phyloP scores from a whole-genome alignment of 352 stramenopile genomes.

The Globisporangium okanoganense region DNA sequence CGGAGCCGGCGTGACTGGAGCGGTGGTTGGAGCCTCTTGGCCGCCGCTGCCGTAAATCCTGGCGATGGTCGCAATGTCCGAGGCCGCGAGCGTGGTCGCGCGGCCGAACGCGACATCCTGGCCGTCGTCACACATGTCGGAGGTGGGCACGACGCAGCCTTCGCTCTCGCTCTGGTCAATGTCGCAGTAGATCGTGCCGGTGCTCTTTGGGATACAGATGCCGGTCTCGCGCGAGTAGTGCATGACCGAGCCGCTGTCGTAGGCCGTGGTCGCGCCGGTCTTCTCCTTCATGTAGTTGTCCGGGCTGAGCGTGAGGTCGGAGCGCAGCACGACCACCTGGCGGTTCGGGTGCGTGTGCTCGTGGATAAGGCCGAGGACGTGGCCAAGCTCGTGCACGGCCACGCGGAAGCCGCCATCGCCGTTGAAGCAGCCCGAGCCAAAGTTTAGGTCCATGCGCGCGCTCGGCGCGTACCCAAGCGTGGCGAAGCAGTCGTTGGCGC shows the following conservation, averaged over 20 bases:
- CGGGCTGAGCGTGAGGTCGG: conserved; percentile 34
- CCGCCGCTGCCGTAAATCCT: conserved; percentile 16
- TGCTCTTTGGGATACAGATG: conserved; percentile 33
- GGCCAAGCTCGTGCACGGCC: conserved; percentile 40
- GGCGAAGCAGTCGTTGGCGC: conserved; percentile 32
- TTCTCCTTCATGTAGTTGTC: conserved; percentile 49
- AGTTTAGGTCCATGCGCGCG: conserved; percentile 41
- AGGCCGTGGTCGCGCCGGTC: conserved; percentile 20
- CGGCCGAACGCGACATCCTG: conserved; percentile 11
- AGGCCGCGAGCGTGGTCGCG: conserved; percentile 10
- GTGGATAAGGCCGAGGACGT: conserved; percentile 41
- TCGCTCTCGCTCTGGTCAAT: conserved; percentile 29
- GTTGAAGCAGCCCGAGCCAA: conserved; percentile 35
- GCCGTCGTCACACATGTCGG: conserved; percentile 13
- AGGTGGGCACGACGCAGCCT: conserved; percentile 18
- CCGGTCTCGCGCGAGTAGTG: conserved; percentile 39
- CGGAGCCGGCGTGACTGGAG: not conserved
- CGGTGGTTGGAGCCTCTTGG: not conserved
- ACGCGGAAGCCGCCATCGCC: conserved; percentile 34
- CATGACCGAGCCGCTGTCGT: conserved; percentile 41
- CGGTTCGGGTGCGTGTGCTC: conserved; percentile 45
- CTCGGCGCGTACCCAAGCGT: conserved; percentile 37
- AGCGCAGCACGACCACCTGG: conserved; percentile 39
- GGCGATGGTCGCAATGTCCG: conserved; percentile 22
- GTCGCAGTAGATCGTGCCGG: conserved; percentile 29